Conservation (phyloP, 2,329 filamentous ascomycete genomes). For the Pezicula carpinea region DNA sequence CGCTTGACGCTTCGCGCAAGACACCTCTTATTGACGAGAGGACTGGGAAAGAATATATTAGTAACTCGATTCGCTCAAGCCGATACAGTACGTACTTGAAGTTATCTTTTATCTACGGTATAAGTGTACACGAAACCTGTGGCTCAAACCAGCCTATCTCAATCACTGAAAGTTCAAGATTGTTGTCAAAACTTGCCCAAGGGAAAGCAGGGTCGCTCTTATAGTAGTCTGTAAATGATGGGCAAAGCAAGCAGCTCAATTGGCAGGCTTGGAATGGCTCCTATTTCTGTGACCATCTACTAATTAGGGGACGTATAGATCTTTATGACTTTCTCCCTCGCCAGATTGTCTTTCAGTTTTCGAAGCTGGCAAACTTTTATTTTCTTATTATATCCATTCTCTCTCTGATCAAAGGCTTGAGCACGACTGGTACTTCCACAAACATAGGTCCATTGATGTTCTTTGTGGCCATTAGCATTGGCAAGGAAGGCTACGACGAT, state of each 20-base stretch:
- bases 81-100: constrained; percentile 56
- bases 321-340: constrained; percentile 84
- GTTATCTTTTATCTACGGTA: neutral
- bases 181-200: too few species aligned
- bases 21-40: constrained; percentile 69
- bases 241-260: too few species aligned
- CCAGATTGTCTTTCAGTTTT: constrained; percentile 87
- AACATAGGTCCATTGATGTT: constrained; percentile 76
- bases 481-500: constrained; percentile 87
- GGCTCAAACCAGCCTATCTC: too few species aligned
- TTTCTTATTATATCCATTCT: constrained; percentile 83
- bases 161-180: too few species aligned
- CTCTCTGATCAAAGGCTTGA: constrained; percentile 87
- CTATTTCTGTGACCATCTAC: neutral
- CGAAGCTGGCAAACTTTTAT: constrained; percentile 92
- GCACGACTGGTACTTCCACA: constrained; percentile 81
- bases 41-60: constrained; percentile 66
- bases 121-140: neutral
- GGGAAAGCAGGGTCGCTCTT: too few species aligned
- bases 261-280: neutral
- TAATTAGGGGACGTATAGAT: constrained; percentile 27
- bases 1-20: constrained; percentile 54
- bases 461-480: constrained; percentile 83
- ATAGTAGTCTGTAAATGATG: too few species aligned
- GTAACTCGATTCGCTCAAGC: constrained; percentile 82